Percentiles rank a stretch among this genome's conserved stretches.
These are phyloP conservation scores for Plasmodium gaboni DNA, from an alignment of 169 alveolate species.

Conservation along the genomic window DNA sequence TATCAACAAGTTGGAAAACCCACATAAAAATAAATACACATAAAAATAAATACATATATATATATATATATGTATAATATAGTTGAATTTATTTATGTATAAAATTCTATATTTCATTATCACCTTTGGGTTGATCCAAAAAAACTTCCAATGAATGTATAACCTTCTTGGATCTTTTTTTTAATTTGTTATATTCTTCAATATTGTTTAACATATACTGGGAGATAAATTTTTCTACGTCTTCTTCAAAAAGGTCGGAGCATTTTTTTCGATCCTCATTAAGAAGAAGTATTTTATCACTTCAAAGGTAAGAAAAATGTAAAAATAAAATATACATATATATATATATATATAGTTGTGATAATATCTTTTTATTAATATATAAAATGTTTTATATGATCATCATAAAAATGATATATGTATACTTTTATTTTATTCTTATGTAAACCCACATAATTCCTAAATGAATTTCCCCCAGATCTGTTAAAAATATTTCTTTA, in stretches of 20 bases:
- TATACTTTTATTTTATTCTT: not conserved
- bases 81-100: not conserved
- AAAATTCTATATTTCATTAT: not conserved
- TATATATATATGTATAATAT: not conserved
- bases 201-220: conserved; percentile 27
- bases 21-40: not conserved
- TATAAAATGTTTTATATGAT: too few species aligned
- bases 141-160: conserved; percentile 10
- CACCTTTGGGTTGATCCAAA: conserved; percentile 20
- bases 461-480: conserved; percentile 14
- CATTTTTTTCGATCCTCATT: conserved; percentile 56
- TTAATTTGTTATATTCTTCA: conserved; percentile 21
- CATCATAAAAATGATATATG: not conserved
- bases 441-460: conserved; percentile 22
- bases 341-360: not conserved
- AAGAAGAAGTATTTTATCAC: conserved; percentile 36
- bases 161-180: conserved; percentile 48
- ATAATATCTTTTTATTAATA: too few species aligned
- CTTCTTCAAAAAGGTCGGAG: conserved; percentile 32
- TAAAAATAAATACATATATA: not conserved
- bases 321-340: not conserved
- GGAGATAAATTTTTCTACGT: conserved; percentile 45
- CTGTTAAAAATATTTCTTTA: conserved; percentile 14
- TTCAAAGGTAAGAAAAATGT: not conserved
- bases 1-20: not conserved